These are phyloP conservation scores for Penicillium ucsense DNA, from an alignment of 495 filamentous ascomycete species.

Conservation along the genomic window DNA sequence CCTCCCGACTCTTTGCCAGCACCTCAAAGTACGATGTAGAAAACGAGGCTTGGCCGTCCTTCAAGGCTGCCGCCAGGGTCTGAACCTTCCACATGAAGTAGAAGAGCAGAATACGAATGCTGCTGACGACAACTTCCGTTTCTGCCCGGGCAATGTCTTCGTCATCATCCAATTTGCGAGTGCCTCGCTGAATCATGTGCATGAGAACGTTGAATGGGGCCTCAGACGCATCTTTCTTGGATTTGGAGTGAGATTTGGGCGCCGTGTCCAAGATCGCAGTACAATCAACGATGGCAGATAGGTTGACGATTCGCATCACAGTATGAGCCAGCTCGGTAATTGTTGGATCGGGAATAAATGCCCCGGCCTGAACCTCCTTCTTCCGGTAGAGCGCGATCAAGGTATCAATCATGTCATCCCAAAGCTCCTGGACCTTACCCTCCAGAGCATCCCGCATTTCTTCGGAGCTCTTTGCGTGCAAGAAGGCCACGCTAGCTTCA, in stretches of 20 bases:
- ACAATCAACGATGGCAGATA: slow-evolving; percentile 72
- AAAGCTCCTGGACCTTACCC: slow-evolving; percentile 66
- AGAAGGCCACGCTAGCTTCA: slow-evolving; percentile 70
- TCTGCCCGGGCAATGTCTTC: slow-evolving; percentile 60
- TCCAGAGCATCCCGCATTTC: slow-evolving; percentile 80
- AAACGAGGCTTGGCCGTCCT: slow-evolving; percentile 36
- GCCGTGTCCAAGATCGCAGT: slow-evolving; percentile 58
- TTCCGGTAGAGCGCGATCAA: slow-evolving; percentile 58
- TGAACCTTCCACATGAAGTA: slow-evolving; percentile 95
- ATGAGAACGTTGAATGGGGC: slow-evolving; percentile 60
- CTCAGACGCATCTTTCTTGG: slow-evolving; percentile 33
- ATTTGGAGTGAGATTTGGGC: slow-evolving; percentile 34
- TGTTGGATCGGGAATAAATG: slow-evolving; percentile 47
- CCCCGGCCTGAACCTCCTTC: slow-evolving; percentile 52
- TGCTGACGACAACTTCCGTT: slow-evolving; percentile 61
- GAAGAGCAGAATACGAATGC: slow-evolving; percentile 63
- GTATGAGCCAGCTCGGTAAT: slow-evolving; percentile 67
- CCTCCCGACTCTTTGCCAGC: slow-evolving; percentile 33
- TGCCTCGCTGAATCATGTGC: slow-evolving; percentile 55
- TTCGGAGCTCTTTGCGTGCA: slow-evolving; percentile 77
- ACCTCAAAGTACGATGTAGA: slow-evolving; percentile 40
- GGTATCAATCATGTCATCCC: slow-evolving; percentile 70
- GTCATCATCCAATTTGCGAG: slow-evolving; percentile 45
- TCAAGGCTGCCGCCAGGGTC: slow-evolving; percentile 27
- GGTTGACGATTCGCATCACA: slow-evolving; percentile 72